Base-by-base conservation (phyloP, 1,139 yeast species). In the Sugiyamaella pinicola region DNA sequence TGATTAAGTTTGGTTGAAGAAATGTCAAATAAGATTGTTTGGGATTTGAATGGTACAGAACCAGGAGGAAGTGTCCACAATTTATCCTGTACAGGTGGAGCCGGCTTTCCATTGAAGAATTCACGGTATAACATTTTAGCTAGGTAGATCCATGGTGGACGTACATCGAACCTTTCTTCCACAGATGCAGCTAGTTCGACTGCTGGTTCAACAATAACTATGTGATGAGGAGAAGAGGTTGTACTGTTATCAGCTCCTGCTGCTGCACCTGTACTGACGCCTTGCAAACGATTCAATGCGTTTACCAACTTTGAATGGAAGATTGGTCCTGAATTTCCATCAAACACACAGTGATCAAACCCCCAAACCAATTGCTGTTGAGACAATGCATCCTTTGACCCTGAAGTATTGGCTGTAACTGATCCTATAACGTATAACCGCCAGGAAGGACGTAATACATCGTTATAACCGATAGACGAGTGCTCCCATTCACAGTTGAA, bases 321-420 rank as follows among this genome's bases (percentile, higher is more conserved):
- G 15, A 49, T 33, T 5, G 59, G 51, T 1, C 65, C 65, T 8
- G 61, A 55, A 28, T 55, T 56, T 29, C 65, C 66, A 40, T 63
- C 66, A 48, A 56, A 52, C 4, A 43, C 41, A 3, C 59, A 31
- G 49, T 63, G 66, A 49, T 63, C 63, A 52, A 59, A 63, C 12
- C 51, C 61, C 57, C 58, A 61, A 26, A 59, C 56, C 12, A 51
- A 48, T 19, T 43, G 51, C 28, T 46, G 49, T n/a, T 46, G 12
- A 6, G 6, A 9, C 9, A 24, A 43, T 21, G 38, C 12, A 29
- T 40, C 47, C 5, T 42, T 15, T 9, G 28, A 24, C 28, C 8
- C 6, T 9, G 28, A 24, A 6, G 28, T 24, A 24, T 24, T 9
- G 28, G 6, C 28, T n/a, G n/a, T n/a, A 24, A 6, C 28, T 6